Conservation (phyloP, 208 protist genomes). For the Borovskyia barvae region DNA sequence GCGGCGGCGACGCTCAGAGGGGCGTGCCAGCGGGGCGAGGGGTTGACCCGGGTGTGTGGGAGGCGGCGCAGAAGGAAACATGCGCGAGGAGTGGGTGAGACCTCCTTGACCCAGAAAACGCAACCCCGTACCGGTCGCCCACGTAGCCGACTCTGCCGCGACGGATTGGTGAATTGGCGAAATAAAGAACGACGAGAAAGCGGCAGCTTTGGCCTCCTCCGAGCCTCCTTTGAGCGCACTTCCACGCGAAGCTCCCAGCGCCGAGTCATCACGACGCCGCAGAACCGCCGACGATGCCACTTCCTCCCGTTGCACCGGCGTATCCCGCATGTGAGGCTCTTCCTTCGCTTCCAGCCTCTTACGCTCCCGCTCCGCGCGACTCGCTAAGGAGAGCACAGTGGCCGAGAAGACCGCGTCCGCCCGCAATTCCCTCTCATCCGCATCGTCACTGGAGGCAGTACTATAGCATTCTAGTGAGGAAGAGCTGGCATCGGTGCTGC, state of each 20-base stretch:
- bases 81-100: no score
- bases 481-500: background rate
- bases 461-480: constrained; percentile 25
- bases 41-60: no score
- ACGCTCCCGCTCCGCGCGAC: constrained; percentile 20
- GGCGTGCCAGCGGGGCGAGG: no score
- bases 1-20: background rate
- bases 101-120: constrained; percentile 66
- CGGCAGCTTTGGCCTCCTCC: background rate
- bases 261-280: constrained; percentile 2
- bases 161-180: constrained; percentile 77
- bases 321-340: constrained; percentile 19
- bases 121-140: constrained; percentile 14
- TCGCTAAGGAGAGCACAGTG: constrained; percentile 35
- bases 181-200: constrained; percentile 62
- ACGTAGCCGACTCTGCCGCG: constrained; percentile 47
- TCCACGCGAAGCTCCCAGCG: background rate
- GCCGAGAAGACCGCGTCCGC: constrained; percentile 14
- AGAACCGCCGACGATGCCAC: background rate
- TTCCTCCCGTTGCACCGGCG: constrained; percentile 8
- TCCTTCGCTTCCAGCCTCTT: constrained; percentile 27
- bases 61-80: no score
- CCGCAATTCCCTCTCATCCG: constrained; percentile 1
- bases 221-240: background rate
- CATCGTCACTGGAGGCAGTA: constrained; percentile 9